Percentiles rank a stretch among this genome's conserved stretches.
Conservation (phyloP, 805 yeast species). For the Ogataea pignaliae region DNA sequence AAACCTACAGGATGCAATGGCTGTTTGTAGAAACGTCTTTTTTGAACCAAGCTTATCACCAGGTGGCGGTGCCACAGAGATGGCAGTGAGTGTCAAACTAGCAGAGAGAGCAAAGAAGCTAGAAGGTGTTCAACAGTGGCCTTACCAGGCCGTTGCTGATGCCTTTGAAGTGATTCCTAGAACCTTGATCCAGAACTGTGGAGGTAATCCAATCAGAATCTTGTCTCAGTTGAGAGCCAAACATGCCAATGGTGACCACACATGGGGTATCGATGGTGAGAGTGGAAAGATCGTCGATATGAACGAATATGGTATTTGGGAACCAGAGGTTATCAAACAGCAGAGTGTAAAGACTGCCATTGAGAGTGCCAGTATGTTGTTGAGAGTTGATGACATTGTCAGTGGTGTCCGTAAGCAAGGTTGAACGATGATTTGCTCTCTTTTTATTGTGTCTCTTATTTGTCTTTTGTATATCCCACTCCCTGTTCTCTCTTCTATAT, state of each 20-base stretch:
- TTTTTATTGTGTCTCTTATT: not conserved
- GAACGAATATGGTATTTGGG: slow-evolving; percentile 97
- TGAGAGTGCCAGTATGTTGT: slow-evolving; percentile 90
- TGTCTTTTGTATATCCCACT: not conserved
- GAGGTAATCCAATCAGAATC: slow-evolving; percentile 90
- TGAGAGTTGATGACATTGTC: slow-evolving; percentile 97
- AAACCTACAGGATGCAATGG: slow-evolving; percentile 97
- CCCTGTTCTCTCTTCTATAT: not conserved
- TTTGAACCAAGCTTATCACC: slow-evolving; percentile 94
- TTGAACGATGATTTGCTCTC: slow-evolving; percentile 4
- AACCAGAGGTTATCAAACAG: slow-evolving; percentile 96
- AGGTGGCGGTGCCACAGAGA: slow-evolving; percentile 99
- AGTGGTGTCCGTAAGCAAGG: slow-evolving; percentile 71
- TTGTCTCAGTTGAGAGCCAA: slow-evolving; percentile 91
- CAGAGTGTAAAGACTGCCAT: slow-evolving; percentile 97
- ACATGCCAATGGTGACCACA: slow-evolving; percentile 84
- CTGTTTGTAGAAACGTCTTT: slow-evolving; percentile 91
- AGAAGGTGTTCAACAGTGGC: slow-evolving; percentile 97
- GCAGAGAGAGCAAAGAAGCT: slow-evolving; percentile 87
- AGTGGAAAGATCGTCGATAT: slow-evolving; percentile 91
- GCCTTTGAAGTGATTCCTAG: slow-evolving; percentile 98
- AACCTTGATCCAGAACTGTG: slow-evolving; percentile 95
- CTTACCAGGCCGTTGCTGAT: slow-evolving; percentile 97
- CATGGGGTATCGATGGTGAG: slow-evolving; percentile 94
- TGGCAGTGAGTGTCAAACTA: slow-evolving; percentile 89